Evolutionary conservation across 495 filamentous ascomycete genomes (phyloP).

Genomic region (Penicillium simplicissimum): DNA sequence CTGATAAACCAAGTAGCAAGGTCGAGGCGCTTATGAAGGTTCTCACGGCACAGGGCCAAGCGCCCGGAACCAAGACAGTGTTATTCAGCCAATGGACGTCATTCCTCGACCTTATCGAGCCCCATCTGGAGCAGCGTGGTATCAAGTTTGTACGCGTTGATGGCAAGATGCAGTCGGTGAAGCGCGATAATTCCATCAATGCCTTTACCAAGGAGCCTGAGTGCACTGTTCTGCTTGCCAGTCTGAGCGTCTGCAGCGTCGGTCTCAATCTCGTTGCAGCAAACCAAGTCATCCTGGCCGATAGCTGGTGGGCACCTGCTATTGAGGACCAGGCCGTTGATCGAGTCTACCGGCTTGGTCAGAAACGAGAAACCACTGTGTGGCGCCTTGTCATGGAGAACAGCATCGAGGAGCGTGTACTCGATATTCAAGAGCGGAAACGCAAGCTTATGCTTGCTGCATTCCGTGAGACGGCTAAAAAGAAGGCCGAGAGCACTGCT

Average conservation of each 20-base stretch:
- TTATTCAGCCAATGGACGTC: conserved; percentile 94
- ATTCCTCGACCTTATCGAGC: conserved; percentile 78
- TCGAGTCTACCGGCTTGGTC: conserved; percentile 84
- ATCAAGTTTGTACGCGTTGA: conserved; percentile 77
- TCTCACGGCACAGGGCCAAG: conserved; percentile 67
- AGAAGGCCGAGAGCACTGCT: conserved; percentile 48
- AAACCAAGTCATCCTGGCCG: conserved; percentile 80
- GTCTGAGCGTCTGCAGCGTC: conserved; percentile 78
- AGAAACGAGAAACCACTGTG: conserved; percentile 74
- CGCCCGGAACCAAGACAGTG: conserved; percentile 74
- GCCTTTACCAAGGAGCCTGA: conserved; percentile 65
- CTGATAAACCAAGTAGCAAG: conserved; percentile 73
- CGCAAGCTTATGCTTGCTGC: conserved; percentile 75
- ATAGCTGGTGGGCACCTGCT: conserved; percentile 92
- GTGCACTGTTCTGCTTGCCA: conserved; percentile 80
- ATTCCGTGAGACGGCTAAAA: conserved; percentile 63
- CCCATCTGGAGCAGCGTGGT: conserved; percentile 60
- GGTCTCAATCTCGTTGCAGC: conserved; percentile 89
- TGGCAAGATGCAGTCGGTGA: conserved; percentile 68
- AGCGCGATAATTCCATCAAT: conserved; percentile 69
- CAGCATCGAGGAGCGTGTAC: conserved; percentile 82
- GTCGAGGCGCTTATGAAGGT: conserved; percentile 81
- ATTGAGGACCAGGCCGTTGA: conserved; percentile 95
- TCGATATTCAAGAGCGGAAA: conserved; percentile 81
- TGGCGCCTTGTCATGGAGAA: conserved; percentile 82